These are phyloP conservation scores for Arthrobotrys iridis DNA, from an alignment of 2,329 filamentous ascomycete genomes.

Conservation along the genomic window DNA sequence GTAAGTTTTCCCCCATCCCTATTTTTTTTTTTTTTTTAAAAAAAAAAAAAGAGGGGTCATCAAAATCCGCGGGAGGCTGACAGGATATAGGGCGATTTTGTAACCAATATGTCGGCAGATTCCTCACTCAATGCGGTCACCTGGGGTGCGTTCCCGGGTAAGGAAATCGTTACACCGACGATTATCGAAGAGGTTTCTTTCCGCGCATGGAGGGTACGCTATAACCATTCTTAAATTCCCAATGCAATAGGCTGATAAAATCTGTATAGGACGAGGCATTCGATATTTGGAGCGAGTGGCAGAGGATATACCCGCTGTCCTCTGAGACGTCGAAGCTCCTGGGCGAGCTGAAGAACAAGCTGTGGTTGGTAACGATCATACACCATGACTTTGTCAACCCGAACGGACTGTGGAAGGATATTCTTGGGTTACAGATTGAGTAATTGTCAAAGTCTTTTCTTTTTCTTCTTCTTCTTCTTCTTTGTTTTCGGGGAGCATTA, in stretches of 20 bases:
- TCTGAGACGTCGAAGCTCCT: constrained; percentile 78
- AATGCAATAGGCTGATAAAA: not conserved
- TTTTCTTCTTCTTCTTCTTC: not conserved
- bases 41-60: too few species aligned
- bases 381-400: constrained; percentile 79
- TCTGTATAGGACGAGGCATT: constrained; percentile 82
- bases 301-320: constrained; percentile 80
- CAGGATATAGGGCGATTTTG: constrained; percentile 55
- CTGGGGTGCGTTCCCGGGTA: constrained; percentile 93
- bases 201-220: constrained; percentile 75
- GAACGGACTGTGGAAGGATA: constrained; percentile 76
- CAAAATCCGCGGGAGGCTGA: constrained; percentile 6
- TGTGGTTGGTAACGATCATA: constrained; percentile 91
- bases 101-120: constrained; percentile 55
- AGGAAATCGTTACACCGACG: constrained; percentile 94
- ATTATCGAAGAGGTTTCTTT: constrained; percentile 97
- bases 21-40: not conserved
- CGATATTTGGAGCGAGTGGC: constrained; percentile 94
- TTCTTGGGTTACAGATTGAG: constrained; percentile 64
- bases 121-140: constrained; percentile 83
- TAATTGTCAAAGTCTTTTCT: constrained; percentile 55
- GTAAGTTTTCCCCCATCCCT: constrained; percentile 14
- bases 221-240: not conserved
- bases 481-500: not conserved
- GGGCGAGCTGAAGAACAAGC: constrained; percentile 72